These are phyloP conservation scores for Aspergillus carlsbadensis DNA, from an alignment of 495 filamentous ascomycete genomes.

Conservation along the genomic window DNA sequence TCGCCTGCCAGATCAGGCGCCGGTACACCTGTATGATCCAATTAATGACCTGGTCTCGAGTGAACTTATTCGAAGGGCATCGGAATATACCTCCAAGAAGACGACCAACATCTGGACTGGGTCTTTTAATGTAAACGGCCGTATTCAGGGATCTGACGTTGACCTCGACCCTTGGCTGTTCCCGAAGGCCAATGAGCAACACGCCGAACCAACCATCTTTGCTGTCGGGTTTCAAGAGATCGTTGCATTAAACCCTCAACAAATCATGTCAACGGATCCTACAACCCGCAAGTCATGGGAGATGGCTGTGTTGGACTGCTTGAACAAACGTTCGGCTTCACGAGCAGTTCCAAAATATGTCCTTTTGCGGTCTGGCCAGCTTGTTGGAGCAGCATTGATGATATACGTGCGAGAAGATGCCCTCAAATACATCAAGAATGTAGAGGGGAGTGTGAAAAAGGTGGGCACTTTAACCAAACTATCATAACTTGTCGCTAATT, in stretches of 20 bases:
- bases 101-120: constrained; percentile 70
- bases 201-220: constrained; percentile 55
- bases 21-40: constrained; percentile 87
- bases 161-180: constrained; percentile 85
- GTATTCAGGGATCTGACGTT: constrained; percentile 67
- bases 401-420: constrained; percentile 81
- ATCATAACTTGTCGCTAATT: constrained; percentile 9
- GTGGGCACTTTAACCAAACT: constrained; percentile 25
- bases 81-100: constrained; percentile 54
- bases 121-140: constrained; percentile 94
- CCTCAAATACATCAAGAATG: constrained; percentile 84
- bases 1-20: constrained; percentile 74
- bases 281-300: constrained; percentile 84
- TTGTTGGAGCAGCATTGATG: constrained; percentile 89
- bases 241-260: constrained; percentile 91
- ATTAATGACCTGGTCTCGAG: constrained; percentile 83
- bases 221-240: constrained; percentile 97
- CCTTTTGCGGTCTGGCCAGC: constrained; percentile 83
- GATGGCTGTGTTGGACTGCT: constrained; percentile 67
- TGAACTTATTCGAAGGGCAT: constrained; percentile 63
- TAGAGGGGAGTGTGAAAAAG: constrained; percentile 95
- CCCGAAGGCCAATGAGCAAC: constrained; percentile 50
- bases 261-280: constrained; percentile 99
- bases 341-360: constrained; percentile 76
- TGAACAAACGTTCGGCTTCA: constrained; percentile 67